Percentiles rank a stretch among this genome's conserved stretches.
Evolutionary conservation across 78 protist genomes (phyloP).

Genomic region (Dictyostelium capitatum): DNA sequence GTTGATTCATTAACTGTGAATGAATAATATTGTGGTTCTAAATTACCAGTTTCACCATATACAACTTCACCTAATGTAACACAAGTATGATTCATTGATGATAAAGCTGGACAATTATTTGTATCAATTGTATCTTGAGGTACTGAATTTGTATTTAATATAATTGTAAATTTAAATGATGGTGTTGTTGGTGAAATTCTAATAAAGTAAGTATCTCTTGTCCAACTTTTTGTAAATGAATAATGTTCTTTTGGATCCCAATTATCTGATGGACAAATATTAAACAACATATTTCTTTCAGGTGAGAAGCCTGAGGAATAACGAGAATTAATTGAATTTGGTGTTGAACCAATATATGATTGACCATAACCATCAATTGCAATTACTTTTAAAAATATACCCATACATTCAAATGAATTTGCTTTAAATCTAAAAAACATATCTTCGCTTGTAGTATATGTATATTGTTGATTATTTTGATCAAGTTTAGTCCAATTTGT

Average conservation of each 20-base stretch:
- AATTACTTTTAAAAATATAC: background rate
- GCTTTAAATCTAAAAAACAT: constrained; percentile 43
- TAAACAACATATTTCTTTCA: background rate
- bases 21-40: background rate
- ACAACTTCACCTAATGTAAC: background rate
- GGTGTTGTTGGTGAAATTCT: background rate
- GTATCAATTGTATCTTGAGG: background rate
- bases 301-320: background rate
- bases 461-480: background rate
- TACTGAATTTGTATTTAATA: background rate
- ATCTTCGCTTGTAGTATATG: background rate
- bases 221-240: constrained; percentile 6
- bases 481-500: background rate
- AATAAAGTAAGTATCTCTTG: constrained; percentile 46
- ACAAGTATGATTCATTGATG: background rate
- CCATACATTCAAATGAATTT: constrained; percentile 2
- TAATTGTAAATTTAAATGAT: background rate
- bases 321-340: background rate
- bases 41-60: background rate
- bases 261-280: constrained; percentile 69
- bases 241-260: background rate
- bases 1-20: background rate
- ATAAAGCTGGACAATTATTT: background rate
- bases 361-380: constrained; percentile 4
- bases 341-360: background rate